phyloP scores from a whole-genome alignment of 176 grass and related monocot genomes.

The Rhynchospora breviuscula region DNA sequence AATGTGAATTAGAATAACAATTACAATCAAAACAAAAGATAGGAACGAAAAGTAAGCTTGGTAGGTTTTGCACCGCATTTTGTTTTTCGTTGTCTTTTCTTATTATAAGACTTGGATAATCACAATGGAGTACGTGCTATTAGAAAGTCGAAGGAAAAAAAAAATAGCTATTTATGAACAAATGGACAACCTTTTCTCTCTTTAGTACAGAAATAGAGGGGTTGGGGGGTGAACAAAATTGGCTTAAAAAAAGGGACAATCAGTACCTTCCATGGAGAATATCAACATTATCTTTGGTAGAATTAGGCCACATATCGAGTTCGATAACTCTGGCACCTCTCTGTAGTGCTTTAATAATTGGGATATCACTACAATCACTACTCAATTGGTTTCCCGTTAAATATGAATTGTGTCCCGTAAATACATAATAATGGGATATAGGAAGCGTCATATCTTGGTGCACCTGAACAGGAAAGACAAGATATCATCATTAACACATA shows the following conservation, averaged over 20 bases:
- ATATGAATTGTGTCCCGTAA: slow-evolving; percentile 93
- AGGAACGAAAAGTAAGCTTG: not conserved
- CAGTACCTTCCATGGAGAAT: slow-evolving; percentile 80
- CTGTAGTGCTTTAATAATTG: slow-evolving; percentile 73
- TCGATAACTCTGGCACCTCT: slow-evolving; percentile 85
- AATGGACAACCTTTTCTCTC: not conserved
- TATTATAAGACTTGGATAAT: not conserved
- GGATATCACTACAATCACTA: slow-evolving; percentile 80
- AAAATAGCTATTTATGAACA: not conserved
- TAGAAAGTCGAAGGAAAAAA: not conserved
- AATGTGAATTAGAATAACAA: slow-evolving; percentile 21
- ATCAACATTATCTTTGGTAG: slow-evolving; percentile 53
- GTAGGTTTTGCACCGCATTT: not conserved
- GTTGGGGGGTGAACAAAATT: too few relatives aligned
- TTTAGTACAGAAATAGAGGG: not conserved
- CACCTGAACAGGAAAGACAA: slow-evolving; percentile 41
- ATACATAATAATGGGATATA: slow-evolving; percentile 78
- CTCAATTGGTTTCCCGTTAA: slow-evolving; percentile 89
- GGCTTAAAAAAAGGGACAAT: not conserved
- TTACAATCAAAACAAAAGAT: not conserved
- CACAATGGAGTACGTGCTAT: not conserved
- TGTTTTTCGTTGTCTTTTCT: not conserved
- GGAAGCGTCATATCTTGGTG: slow-evolving; percentile 86
- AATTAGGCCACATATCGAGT: slow-evolving; percentile 93
- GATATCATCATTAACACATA: not conserved